These are phyloP conservation scores for Venturia pyrina DNA, from an alignment of 2,329 filamentous ascomycete species.

Conservation along the genomic window DNA sequence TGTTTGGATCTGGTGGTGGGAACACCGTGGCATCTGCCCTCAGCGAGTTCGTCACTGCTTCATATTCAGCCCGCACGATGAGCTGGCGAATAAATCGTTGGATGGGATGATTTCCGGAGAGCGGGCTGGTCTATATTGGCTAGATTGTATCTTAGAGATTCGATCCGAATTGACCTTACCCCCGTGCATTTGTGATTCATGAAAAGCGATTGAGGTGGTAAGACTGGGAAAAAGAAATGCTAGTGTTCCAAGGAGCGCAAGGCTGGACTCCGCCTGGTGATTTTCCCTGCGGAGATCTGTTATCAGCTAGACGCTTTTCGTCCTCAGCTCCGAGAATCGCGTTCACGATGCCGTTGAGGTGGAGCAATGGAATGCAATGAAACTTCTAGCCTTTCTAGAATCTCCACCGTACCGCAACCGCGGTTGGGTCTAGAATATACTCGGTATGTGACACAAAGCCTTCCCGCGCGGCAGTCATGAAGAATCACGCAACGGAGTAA, in stretches of 20 bases:
- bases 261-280: neutral
- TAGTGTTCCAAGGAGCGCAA: neutral
- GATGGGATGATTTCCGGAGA: too few relatives aligned
- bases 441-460: neutral
- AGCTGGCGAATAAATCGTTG: too few relatives aligned
- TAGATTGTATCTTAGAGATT: too few relatives aligned
- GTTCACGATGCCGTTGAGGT: neutral
- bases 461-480: neutral
- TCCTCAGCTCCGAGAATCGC: neutral
- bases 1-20: too few relatives aligned
- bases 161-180: too few relatives aligned
- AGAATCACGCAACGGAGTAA: neutral
- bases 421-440: neutral
- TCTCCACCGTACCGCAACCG: neutral
- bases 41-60: too few relatives aligned
- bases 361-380: neutral
- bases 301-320: neutral
- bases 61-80: too few relatives aligned
- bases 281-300: neutral
- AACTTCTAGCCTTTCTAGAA: neutral
- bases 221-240: neutral
- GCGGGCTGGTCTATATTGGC: too few relatives aligned
- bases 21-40: too few relatives aligned
- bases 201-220: too few relatives aligned
- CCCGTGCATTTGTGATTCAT: too few relatives aligned